Evolutionary conservation across 2,329 filamentous ascomycete species (phyloP), one percentile per base, ranked within the genome.

Genomic region (Colletotrichum filicis): DNA sequence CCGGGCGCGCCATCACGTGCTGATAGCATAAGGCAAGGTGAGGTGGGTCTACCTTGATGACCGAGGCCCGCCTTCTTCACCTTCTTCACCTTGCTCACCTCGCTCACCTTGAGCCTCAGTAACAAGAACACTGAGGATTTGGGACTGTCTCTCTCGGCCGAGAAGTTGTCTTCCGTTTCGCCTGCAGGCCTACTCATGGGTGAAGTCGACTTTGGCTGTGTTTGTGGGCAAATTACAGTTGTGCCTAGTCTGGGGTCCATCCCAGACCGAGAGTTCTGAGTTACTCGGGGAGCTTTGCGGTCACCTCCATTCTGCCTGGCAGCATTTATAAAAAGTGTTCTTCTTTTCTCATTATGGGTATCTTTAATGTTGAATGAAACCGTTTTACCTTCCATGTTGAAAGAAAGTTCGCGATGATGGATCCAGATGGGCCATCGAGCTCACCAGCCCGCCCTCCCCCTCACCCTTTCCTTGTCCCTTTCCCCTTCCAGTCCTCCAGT

Each of bases 1-100:
- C 2, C 37, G 42, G 19, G 59, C 26, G 19, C 9, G 12, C 9
- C 26, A 46, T 73, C 70, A 73, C 70, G 70, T 73, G 70, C 62
- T 35, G 68, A 71, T 60, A 60, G 30, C 55, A 9, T 26, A 26
- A 9, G 7, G 19, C 42, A 46, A 19, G 42, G 19, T 4, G 16
- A 19, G 7, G 42, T n/a, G 42, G 42, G 42, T 19, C 42, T 46
- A n/a, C 7, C 19, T 46, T 46, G 16, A 1, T 46, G 42, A n/a
- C 42, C 42, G 19, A 24, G 26, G 28, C 26, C 55, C 14, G n/a
- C 28, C 19, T 32, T 57, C 19, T 37, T 19, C 22, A 42, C 42
- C 42, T 46, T 8, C 26, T 26, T 26, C 26, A 26, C 26, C 26
- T 26, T 26, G 26, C 26, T 19, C 22, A 42, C 42, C 42, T 46